Conservation (phyloP, 768 basidiomycete species). For the Chalciporus pseudorubinellus region DNA sequence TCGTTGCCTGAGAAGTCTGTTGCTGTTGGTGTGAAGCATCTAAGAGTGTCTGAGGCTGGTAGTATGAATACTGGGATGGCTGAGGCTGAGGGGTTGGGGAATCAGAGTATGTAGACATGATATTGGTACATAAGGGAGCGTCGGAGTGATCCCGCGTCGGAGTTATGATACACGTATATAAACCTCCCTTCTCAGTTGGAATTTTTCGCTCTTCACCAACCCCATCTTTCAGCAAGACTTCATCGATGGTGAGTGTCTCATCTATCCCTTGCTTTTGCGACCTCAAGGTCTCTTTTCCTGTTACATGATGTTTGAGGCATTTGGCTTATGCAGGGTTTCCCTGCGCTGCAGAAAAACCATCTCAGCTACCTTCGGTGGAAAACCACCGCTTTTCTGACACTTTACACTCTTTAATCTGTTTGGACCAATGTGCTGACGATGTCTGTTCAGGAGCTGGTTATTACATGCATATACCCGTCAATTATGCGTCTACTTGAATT, state of each 20-base stretch:
- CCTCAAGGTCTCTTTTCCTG: neutral
- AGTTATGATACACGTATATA: conserved; percentile 30
- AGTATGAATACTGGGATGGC: conserved; percentile 18
- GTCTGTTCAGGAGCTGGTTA: neutral
- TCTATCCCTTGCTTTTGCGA: conserved; percentile 42
- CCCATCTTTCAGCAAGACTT: neutral
- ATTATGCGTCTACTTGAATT: neutral
- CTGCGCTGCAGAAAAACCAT: conserved; percentile 79
- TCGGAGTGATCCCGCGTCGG: conserved; percentile 22
- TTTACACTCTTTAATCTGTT: neutral
- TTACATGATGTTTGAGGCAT: conserved; percentile 87
- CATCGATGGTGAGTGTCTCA: conserved; percentile 31
- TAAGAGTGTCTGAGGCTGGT: conserved; percentile 12
- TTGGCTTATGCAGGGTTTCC: conserved; percentile 75
- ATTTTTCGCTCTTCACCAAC: neutral
- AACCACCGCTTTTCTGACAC: conserved; percentile 47
- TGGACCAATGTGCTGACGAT: conserved; percentile 10
- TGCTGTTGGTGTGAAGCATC: conserved; percentile 25
- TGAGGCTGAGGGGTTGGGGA: conserved; percentile 32
- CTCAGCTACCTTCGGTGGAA: conserved; percentile 87
- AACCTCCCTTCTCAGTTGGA: neutral
- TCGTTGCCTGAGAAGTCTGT: conserved; percentile 16
- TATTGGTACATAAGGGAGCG: conserved; percentile 22
- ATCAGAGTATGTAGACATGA: conserved; percentile 35
- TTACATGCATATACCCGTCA: neutral